phyloP scores from a whole-genome alignment of 78 protist genomes.

The Dictyostelium intermedium region DNA sequence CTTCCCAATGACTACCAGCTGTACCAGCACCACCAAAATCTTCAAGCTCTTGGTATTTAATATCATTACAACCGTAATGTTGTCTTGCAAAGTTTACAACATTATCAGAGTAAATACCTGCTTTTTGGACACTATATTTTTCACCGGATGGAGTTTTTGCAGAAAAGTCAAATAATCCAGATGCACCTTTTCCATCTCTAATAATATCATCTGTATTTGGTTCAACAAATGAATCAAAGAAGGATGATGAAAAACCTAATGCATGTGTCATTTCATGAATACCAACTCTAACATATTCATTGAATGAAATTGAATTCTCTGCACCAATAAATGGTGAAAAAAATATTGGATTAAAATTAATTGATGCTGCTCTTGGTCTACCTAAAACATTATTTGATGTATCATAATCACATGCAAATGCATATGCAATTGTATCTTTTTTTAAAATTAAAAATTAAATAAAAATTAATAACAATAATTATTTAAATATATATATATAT shows the following conservation, averaged over 20 bases:
- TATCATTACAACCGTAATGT: constrained; percentile 39
- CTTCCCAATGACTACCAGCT: constrained; percentile 84
- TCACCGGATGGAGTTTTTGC: neutral
- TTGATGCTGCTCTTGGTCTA: constrained; percentile 31
- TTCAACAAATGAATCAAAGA: neutral
- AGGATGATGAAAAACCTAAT: constrained; percentile 19
- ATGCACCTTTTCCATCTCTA: neutral
- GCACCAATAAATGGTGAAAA: constrained; percentile 11
- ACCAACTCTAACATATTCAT: neutral
- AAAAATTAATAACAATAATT: neutral
- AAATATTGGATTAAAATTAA: constrained; percentile 16
- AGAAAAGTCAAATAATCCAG: neutral
- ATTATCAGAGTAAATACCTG: neutral
- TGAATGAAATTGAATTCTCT: neutral
- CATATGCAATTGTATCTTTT: constrained; percentile 43
- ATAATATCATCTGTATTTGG: neutral
- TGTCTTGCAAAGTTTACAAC: neutral
- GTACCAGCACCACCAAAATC: constrained; percentile 72
- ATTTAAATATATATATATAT: neutral
- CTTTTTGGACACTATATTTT: neutral
- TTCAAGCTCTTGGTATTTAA: constrained; percentile 63
- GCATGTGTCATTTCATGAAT: constrained; percentile 50
- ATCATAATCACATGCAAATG: constrained; percentile 31
- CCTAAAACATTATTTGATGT: neutral
- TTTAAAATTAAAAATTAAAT: neutral